These are phyloP conservation scores for Dendrobium nobile DNA, from an alignment of 106 monocot species.

Conservation along the genomic window DNA sequence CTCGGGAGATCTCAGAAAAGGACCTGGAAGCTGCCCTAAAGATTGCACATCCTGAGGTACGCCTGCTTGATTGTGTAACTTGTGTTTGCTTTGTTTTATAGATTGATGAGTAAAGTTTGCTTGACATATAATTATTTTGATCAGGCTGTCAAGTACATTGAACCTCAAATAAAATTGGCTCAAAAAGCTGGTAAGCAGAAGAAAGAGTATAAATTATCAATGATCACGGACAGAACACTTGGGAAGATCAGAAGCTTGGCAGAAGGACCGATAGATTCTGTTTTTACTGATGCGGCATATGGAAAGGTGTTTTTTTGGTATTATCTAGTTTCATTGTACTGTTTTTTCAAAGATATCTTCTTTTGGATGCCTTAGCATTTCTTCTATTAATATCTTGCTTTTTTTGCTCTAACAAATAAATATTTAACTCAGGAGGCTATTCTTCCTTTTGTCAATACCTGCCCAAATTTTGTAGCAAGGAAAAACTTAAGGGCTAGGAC, in stretches of 20 bases:
- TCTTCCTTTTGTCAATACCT: not conserved
- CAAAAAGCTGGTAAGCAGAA: conserved; percentile 84
- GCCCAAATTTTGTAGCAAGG: not conserved
- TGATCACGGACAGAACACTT: conserved; percentile 61
- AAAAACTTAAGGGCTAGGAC: not conserved
- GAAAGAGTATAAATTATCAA: conserved; percentile 76
- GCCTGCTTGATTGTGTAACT: conserved; percentile 2
- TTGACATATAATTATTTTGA: conserved; percentile 9
- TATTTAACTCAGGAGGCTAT: not conserved
- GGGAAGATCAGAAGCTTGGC: conserved; percentile 67
- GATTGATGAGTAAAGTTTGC: not conserved
- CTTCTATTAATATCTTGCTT: not conserved
- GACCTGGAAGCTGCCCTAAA: conserved; percentile 75
- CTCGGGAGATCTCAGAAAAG: conserved; percentile 87
- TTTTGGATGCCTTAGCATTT: not conserved
- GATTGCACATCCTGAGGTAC: conserved; percentile 90
- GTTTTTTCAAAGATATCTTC: not conserved
- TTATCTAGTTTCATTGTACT: not conserved
- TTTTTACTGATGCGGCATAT: conserved; percentile 84
- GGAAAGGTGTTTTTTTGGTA: conserved; percentile 66
- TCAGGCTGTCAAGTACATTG: conserved; percentile 93
- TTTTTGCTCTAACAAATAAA: not conserved
- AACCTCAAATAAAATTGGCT: conserved; percentile 88
- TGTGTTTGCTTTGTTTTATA: conserved; percentile 10
- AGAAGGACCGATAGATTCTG: conserved; percentile 63